Conservation (phyloP, 2,329 filamentous ascomycete genomes). For the Huntiella decipiens region DNA sequence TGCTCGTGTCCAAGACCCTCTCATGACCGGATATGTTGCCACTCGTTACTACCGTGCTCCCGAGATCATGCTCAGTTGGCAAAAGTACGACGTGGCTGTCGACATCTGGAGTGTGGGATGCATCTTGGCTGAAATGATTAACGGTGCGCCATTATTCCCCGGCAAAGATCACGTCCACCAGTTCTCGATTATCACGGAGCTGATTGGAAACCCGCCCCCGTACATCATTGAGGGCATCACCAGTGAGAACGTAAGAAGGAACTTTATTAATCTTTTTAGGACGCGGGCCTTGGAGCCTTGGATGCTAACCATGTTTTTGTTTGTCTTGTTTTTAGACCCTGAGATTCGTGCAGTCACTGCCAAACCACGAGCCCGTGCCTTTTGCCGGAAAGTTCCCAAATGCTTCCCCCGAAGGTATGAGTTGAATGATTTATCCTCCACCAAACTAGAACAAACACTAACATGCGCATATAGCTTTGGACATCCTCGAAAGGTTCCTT, state of each 20-base stretch:
- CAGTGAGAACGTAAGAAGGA: conserved; percentile 67
- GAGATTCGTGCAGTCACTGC: conserved; percentile 90
- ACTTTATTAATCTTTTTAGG: background rate
- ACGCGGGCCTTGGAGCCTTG: background rate
- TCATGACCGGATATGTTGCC: conserved; percentile 99
- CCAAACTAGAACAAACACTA: background rate
- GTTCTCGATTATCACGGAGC: conserved; percentile 97
- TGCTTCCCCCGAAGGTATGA: conserved; percentile 62
- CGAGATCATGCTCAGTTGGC: conserved; percentile 99
- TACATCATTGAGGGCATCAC: conserved; percentile 98
- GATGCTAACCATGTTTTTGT: background rate
- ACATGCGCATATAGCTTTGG: conserved; percentile 43
- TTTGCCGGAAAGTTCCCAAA: conserved; percentile 85
- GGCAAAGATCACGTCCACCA: conserved; percentile 99
- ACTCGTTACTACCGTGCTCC: conserved; percentile 97
- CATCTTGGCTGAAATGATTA: conserved; percentile 98
- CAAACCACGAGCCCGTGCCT: conserved; percentile 80
- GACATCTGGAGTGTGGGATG: conserved; percentile 99
- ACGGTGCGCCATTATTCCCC: conserved; percentile 93
- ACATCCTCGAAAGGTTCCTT: conserved; percentile 88
- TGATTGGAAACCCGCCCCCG: conserved; percentile 87
- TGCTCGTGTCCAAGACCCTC: conserved; percentile 91
- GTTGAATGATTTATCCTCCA: conserved; percentile 7
- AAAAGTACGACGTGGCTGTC: conserved; percentile 98
- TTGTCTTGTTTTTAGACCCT: conserved; percentile 44